These are phyloP conservation scores for Podila epicladia DNA, from an alignment of 192 early-diverging fungal species.

Conservation along the genomic window DNA sequence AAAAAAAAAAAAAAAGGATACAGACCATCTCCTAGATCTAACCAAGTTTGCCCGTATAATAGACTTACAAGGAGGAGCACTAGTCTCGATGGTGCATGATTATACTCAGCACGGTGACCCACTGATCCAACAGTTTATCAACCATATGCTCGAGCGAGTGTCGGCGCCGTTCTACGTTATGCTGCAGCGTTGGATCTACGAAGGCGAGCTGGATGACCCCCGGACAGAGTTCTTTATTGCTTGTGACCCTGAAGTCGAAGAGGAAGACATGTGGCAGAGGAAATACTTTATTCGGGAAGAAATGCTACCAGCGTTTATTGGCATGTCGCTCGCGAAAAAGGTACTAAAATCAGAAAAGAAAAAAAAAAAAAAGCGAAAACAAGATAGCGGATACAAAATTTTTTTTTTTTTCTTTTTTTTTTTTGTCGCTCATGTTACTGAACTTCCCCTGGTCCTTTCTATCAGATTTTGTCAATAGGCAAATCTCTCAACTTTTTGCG, in stretches of 20 bases:
- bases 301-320: slow-evolving; percentile 91
- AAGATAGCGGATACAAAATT: not conserved
- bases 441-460: too few relatives aligned
- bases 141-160: slow-evolving; percentile 75
- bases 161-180: slow-evolving; percentile 92
- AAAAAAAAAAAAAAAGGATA: not conserved
- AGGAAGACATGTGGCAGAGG: slow-evolving; percentile 85
- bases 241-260: slow-evolving; percentile 57
- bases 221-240: slow-evolving; percentile 93
- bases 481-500: slow-evolving; percentile 59
- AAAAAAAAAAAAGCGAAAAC: not conserved
- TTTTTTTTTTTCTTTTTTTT: not conserved
- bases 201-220: slow-evolving; percentile 94
- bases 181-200: slow-evolving; percentile 91
- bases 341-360: slow-evolving; percentile 23
- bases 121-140: slow-evolving; percentile 80
- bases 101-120: slow-evolving; percentile 94
- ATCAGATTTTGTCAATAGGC: slow-evolving; percentile 42
- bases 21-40: not conserved
- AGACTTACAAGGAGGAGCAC: slow-evolving; percentile 74
- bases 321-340: slow-evolving; percentile 80
- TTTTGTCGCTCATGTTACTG: not conserved
- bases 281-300: slow-evolving; percentile 79
- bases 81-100: slow-evolving; percentile 81
- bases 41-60: not conserved